Conservation (phyloP, 2,329 filamentous ascomycete genomes). For the Penicillium olsonii region DNA sequence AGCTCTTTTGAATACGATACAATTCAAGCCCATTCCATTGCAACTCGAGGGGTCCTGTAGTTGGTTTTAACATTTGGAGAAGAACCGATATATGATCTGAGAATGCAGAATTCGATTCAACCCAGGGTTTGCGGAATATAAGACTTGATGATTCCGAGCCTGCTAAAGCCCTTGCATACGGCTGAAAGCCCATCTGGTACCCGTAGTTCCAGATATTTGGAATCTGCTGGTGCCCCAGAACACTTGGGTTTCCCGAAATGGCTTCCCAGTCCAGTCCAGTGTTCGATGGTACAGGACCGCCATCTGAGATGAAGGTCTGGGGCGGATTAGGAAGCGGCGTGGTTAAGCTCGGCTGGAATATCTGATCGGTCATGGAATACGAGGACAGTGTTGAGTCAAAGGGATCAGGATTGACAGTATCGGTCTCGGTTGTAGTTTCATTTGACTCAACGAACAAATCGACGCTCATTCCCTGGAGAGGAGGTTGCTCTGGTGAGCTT, state of each 20-base stretch:
- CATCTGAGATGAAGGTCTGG: no score
- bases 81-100: slow-evolving; percentile 9
- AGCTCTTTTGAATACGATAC: background rate
- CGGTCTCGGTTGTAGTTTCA: no score
- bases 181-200: slow-evolving; percentile 9
- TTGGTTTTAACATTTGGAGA: slow-evolving; percentile 1
- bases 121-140: background rate
- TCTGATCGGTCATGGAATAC: no score
- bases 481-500: no score
- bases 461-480: no score
- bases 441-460: no score
- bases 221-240: slow-evolving; percentile 2
- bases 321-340: no score
- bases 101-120: slow-evolving; percentile 10
- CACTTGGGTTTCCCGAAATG: background rate
- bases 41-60: background rate
- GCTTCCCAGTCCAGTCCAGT: no score
- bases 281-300: no score
- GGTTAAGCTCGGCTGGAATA: no score
- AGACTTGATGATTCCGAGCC: background rate
- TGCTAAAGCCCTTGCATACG: slow-evolving; percentile 3
- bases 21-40: background rate
- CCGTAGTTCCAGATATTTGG: slow-evolving; percentile 7
- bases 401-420: no score
- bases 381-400: no score